phyloP scores from a whole-genome alignment of 108 stramenopile species.

The Fragilariopsis cylindrus region DNA sequence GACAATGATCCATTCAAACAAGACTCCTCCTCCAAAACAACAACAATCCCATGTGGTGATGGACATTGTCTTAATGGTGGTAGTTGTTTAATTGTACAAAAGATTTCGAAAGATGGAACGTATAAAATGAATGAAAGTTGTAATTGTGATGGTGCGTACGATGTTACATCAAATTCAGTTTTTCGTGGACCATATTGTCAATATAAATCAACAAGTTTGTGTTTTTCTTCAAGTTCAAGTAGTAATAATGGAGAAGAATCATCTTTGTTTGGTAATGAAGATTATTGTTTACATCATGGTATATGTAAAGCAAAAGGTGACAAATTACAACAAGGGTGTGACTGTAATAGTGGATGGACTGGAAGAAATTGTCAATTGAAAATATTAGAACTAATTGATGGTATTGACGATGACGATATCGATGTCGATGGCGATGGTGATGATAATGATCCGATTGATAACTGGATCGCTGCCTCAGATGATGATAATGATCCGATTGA shows the following conservation, averaged over 20 bases:
- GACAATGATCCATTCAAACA: not conserved
- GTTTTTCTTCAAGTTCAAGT: not conserved
- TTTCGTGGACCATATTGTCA: slow-evolving; percentile 38
- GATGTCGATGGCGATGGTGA: not conserved
- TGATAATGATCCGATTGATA: too few species aligned
- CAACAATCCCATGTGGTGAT: slow-evolving; percentile 18
- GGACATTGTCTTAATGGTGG: slow-evolving; percentile 36
- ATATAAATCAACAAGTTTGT: slow-evolving; percentile 32
- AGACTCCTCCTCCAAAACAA: not conserved
- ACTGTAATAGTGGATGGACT: slow-evolving; percentile 36
- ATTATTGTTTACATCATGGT: slow-evolving; percentile 12
- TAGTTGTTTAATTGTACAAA: slow-evolving; percentile 9
- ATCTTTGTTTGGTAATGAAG: not conserved
- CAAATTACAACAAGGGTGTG: slow-evolving; percentile 16
- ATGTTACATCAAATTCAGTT: not conserved
- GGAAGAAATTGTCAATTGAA: slow-evolving; percentile 47
- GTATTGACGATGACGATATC: too few species aligned
- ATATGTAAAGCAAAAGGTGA: not conserved
- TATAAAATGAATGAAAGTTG: slow-evolving; percentile 18
- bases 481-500: too few species aligned
- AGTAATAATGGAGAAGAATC: too few species aligned
- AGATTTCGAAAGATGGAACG: slow-evolving; percentile 8
- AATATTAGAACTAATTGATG: not conserved
- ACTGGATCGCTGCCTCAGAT: too few species aligned
- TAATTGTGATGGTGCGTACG: slow-evolving; percentile 28